Evolutionary conservation across 345 rosid genomes (phyloP).

Genomic region (Cardamine chenopodiifolia): DNA sequence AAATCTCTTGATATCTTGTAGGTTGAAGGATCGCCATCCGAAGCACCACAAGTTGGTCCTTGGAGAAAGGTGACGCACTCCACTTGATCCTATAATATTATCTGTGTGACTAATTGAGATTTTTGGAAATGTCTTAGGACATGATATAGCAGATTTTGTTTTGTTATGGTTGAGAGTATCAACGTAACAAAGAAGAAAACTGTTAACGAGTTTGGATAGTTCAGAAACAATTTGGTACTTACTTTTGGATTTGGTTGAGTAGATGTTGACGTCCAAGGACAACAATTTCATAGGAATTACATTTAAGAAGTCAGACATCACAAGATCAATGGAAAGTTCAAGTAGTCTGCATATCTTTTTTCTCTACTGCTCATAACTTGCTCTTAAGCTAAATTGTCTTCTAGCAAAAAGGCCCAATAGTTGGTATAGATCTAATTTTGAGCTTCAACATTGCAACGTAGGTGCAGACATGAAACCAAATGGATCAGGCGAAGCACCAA

Average conservation of each 20-base stretch:
- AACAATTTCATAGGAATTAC: slow-evolving; percentile 94
- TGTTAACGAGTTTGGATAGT: neutral
- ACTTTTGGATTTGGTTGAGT: slow-evolving; percentile 41
- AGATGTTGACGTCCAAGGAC: slow-evolving; percentile 97
- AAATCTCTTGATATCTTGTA: slow-evolving; percentile 39
- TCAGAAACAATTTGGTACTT: slow-evolving; percentile 9
- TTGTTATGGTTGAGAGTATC: neutral
- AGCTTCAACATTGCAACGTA: slow-evolving; percentile 40
- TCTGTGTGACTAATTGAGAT: neutral
- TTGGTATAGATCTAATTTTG: slow-evolving; percentile 5
- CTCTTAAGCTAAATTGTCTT: neutral
- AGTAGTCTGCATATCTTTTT: slow-evolving; percentile 49
- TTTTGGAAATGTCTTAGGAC: neutral
- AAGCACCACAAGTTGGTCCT: slow-evolving; percentile 82
- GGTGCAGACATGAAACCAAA: slow-evolving; percentile 63
- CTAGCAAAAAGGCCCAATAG: neutral
- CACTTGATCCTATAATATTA: slow-evolving; percentile 5
- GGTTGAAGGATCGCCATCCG: slow-evolving; percentile 64
- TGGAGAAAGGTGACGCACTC: slow-evolving; percentile 82
- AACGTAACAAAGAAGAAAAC: neutral
- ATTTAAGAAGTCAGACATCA: slow-evolving; percentile 79
- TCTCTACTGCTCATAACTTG: slow-evolving; percentile 3
- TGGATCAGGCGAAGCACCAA: slow-evolving; percentile 71
- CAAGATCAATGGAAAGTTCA: slow-evolving; percentile 73
- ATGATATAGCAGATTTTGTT: neutral